Evolutionary conservation across 1,139 yeast species (phyloP).

Genomic region (Candida sojae): DNA sequence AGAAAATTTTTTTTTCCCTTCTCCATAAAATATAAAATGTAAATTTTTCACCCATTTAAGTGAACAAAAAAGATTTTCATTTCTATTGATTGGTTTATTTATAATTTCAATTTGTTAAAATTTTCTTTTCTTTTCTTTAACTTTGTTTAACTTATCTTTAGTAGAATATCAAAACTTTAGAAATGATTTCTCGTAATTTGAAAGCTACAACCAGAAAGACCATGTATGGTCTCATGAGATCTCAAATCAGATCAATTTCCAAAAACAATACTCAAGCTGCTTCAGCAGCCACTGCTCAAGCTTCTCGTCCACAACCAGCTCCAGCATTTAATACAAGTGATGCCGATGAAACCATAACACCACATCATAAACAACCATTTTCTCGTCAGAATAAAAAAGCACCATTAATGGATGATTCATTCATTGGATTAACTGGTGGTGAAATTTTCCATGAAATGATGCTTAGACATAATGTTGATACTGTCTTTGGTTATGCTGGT

Average conservation of each 20-base stretch:
- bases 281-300: slow-evolving; percentile 28
- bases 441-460: slow-evolving; percentile 99
- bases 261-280: slow-evolving; percentile 36
- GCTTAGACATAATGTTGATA: slow-evolving; percentile 93
- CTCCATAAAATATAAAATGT: neutral
- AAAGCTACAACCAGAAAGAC: slow-evolving; percentile 10
- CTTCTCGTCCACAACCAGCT: slow-evolving; percentile 39
- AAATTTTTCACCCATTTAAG: neutral
- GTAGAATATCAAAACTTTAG: slow-evolving; percentile 1
- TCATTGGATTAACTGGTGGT: slow-evolving; percentile 95
- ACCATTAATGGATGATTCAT: slow-evolving; percentile 69
- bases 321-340: slow-evolving; percentile 38
- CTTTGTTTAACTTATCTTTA: neutral
- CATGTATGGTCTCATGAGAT: slow-evolving; percentile 9
- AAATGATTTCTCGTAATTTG: slow-evolving; percentile 16
- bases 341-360: slow-evolving; percentile 12
- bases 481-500: slow-evolving; percentile 94
- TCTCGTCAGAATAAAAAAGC: slow-evolving; percentile 9
- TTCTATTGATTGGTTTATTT: neutral
- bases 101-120: neutral
- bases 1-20: neutral
- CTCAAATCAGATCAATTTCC: slow-evolving; percentile 29
- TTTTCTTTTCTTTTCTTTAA: neutral
- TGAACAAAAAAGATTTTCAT: too few species aligned
- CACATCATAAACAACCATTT: slow-evolving; percentile 7